Conservation (phyloP, 139 green algal species). For the Chlamydomonas urium region DNA sequence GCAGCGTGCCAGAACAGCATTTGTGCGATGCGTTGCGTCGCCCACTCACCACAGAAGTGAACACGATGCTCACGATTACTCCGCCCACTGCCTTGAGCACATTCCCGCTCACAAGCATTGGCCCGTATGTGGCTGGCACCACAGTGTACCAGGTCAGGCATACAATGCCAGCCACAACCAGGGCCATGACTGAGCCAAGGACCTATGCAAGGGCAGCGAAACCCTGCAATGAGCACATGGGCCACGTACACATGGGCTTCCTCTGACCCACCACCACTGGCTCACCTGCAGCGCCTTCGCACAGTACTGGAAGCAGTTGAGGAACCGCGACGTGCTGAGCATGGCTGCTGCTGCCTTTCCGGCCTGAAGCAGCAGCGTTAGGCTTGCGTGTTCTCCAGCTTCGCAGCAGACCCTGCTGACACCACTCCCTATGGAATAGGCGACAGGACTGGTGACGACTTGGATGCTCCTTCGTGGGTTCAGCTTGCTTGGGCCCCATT, state of each 20-base stretch:
- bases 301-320: slow-evolving; percentile 16
- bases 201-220: background rate
- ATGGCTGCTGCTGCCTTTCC: slow-evolving; percentile 1
- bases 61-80: slow-evolving; percentile 35
- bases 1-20: background rate
- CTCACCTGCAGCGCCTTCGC: slow-evolving; percentile 13
- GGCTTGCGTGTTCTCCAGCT: too few relatives aligned
- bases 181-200: slow-evolving; percentile 29
- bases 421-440: too few relatives aligned
- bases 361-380: too few relatives aligned
- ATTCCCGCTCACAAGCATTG: slow-evolving; percentile 24
- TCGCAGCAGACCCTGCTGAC: too few relatives aligned
- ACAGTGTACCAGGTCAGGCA: slow-evolving; percentile 64
- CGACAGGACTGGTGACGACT: too few relatives aligned
- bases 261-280: too few relatives aligned
- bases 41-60: slow-evolving; percentile 44
- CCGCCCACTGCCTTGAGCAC: slow-evolving; percentile 13
- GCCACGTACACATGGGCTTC: background rate
- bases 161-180: slow-evolving; percentile 73
- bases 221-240: background rate
- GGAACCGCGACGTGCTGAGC: background rate
- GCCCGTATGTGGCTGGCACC: slow-evolving; percentile 44
- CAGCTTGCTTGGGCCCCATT: too few relatives aligned
- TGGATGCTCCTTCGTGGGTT: too few relatives aligned
- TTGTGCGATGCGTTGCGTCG: background rate